Evolutionary conservation across 768 basidiomycete species (phyloP), one percentile per base, ranked within the genome.

Genomic region (Rhodocollybia butyracea): DNA sequence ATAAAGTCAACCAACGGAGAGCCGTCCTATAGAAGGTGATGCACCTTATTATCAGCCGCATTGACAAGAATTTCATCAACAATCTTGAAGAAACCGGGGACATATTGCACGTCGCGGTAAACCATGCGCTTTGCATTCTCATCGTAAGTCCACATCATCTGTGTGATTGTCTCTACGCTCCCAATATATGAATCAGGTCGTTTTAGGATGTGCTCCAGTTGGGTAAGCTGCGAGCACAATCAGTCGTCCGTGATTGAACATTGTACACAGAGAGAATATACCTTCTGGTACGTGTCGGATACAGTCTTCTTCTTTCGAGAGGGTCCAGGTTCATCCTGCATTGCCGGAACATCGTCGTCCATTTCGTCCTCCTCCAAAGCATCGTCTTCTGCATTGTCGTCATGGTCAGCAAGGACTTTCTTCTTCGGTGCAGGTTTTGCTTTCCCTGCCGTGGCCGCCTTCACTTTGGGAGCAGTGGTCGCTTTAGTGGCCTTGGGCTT

Each of bases 61-160:
- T 99, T 99, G 63, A 99, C 97, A 2, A 99, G 77, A 64, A 99
- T 99, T 74, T 99, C 97, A 65, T 99, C 97, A 13, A 99, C 88
- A 64, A 99, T 99, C 80, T 99, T 99, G 83, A 95, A 94, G 70
- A 99, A 96, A 51, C 95, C 97, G 0, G 97, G 97, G 2, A 98
- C 95, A 66, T 88, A 99, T 63, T 84, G 91, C 59, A 88, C 89
- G 46, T 86, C 94, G 64, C 88, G 80, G 63, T 84, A 71, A 1
- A 84, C 84, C 87, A 99, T 94, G 27, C 86, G 86, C 64, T 93
- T 94, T 36, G 75, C 83, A 32, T 86, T 86, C 1, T 82, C 76
- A 68, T 98, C 94, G 67, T 86, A 96, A 2, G 93, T 92, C 97
- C 97, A 99, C 85, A 98, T 94, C 26, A 72, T 62, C 66, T 95